Percentiles rank a stretch among this genome's conserved stretches.
Evolutionary conservation across 768 basidiomycete genomes (phyloP).

Genomic region (Galerina sulciceps): DNA sequence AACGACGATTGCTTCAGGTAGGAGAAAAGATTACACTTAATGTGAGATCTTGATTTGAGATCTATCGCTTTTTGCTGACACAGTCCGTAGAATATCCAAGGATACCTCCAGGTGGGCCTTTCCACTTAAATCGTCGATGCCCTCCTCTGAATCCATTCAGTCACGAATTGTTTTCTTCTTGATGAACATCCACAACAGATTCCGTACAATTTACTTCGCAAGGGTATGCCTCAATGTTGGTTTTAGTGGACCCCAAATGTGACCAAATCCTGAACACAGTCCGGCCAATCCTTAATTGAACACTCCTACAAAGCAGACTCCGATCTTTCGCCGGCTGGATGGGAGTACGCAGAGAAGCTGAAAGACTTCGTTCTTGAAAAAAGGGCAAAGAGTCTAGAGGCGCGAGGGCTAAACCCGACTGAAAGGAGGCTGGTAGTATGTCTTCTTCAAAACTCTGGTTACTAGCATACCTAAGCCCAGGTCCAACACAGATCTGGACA

Average conservation of each 20-base stretch:
- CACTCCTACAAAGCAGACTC: constrained; percentile 99
- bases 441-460: background rate
- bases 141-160: constrained; percentile 38
- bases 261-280: constrained; percentile 47
- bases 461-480: background rate
- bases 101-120: constrained; percentile 77
- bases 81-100: constrained; percentile 69
- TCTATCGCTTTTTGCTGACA: background rate
- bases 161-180: constrained; percentile 97
- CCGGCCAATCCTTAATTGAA: constrained; percentile 97
- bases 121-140: background rate
- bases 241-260: background rate
- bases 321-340: constrained; percentile 91
- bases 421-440: constrained; percentile 72
- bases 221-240: constrained; percentile 55
- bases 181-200: constrained; percentile 98
- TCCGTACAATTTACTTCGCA: constrained; percentile 95
- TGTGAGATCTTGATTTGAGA: constrained; percentile 43
- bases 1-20: constrained; percentile 51
- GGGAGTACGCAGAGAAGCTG: constrained; percentile 91
- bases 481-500: constrained; percentile 83
- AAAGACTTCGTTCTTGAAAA: constrained; percentile 90
- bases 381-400: constrained; percentile 74
- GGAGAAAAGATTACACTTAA: constrained; percentile 97
- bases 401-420: constrained; percentile 64